Conservation (phyloP, 768 basidiomycete species). For the Gyrodon lividus region DNA sequence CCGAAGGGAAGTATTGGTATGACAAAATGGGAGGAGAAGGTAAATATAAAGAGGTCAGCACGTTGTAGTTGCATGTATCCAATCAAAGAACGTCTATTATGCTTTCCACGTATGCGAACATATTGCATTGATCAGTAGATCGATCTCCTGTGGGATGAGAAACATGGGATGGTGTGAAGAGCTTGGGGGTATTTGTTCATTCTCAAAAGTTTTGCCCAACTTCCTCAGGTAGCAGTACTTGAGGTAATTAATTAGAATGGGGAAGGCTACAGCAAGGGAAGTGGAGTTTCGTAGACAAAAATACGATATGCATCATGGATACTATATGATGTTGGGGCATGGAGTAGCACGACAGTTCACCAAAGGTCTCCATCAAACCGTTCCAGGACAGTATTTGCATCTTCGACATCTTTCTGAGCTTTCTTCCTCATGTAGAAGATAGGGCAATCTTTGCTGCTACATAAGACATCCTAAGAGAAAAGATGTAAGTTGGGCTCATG, state of each 20-base stretch:
- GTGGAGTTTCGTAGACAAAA: too few relatives aligned
- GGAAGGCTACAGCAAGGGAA: too few relatives aligned
- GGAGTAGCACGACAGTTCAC: conserved; percentile 35
- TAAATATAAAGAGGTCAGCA: conserved; percentile 39
- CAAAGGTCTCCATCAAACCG: conserved; percentile 80
- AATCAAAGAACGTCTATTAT: too few relatives aligned
- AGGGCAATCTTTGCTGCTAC: conserved; percentile 95
- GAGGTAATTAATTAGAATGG: too few relatives aligned
- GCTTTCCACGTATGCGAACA: too few relatives aligned
- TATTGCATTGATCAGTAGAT: too few relatives aligned
- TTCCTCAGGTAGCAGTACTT: too few relatives aligned
- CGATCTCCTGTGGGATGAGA: too few relatives aligned
- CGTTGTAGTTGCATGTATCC: conserved; percentile 3
- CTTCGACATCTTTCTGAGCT: conserved; percentile 96
- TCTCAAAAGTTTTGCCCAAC: background rate
- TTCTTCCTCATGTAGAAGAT: conserved; percentile 99
- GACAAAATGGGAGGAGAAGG: conserved; percentile 81
- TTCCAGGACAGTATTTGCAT: conserved; percentile 72
- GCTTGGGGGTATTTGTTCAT: background rate
- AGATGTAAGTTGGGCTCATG: background rate
- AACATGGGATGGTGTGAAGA: background rate
- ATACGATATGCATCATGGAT: too few relatives aligned
- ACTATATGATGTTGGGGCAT: too few relatives aligned
- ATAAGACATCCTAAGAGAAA: conserved; percentile 79
- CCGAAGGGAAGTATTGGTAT: conserved; percentile 84